phyloP scores from a whole-genome alignment of 2,329 filamentous ascomycete genomes.

The Cryphonectria naterciae region DNA sequence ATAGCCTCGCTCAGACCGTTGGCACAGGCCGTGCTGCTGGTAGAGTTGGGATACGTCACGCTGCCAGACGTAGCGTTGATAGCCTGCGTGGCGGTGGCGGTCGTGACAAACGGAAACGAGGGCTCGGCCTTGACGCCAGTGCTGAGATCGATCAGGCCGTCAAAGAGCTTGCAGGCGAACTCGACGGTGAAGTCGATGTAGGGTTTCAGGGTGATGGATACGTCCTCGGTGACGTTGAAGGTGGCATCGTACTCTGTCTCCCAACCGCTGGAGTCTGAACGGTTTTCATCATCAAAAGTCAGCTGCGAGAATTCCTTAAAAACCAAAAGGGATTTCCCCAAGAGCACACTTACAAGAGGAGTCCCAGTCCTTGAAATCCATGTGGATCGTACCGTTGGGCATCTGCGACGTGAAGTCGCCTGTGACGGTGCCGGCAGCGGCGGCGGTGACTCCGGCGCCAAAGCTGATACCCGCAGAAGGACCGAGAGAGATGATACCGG shows the following conservation, averaged over 20 bases:
- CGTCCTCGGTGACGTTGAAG: constrained; percentile 23
- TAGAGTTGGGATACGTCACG: constrained; percentile 21
- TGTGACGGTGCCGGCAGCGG: constrained; percentile 13
- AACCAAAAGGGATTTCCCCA: too few species aligned
- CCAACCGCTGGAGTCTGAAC: constrained; percentile 23
- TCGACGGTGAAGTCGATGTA: constrained; percentile 29
- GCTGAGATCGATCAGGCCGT: constrained; percentile 27
- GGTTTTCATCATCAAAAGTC: background rate
- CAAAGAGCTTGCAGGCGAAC: constrained; percentile 27
- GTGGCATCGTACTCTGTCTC: constrained; percentile 12
- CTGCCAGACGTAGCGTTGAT: constrained; percentile 22
- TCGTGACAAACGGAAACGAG: constrained; percentile 26
- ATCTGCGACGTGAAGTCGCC: constrained; percentile 21
- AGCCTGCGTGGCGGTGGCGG: constrained; percentile 23
- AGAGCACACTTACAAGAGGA: constrained; percentile 17
- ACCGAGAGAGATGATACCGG: constrained; percentile 26
- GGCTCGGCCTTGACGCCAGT: constrained; percentile 27
- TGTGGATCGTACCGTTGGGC: constrained; percentile 27
- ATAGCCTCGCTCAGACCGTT: constrained; percentile 25
- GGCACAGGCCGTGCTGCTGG: constrained; percentile 20
- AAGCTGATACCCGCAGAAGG: constrained; percentile 27
- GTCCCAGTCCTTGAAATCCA: constrained; percentile 24
- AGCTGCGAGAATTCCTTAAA: background rate
- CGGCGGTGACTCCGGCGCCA: constrained; percentile 19
- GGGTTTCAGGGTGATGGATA: constrained; percentile 16